Percentiles rank a stretch among this genome's conserved stretches.
Conservation (phyloP, 148 eudicot genomes). For the Bassia scoparia region DNA sequence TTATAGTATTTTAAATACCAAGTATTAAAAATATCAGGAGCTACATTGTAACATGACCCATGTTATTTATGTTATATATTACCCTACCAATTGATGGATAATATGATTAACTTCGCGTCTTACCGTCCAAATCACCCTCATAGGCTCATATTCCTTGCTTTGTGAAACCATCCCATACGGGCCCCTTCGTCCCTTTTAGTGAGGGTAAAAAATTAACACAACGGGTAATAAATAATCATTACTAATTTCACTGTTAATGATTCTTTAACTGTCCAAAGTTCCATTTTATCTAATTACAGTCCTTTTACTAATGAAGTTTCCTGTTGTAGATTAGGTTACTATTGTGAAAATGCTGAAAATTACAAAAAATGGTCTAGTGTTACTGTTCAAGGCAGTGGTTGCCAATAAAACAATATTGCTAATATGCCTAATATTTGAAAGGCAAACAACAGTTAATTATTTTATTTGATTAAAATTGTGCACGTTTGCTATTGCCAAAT, state of each 20-base stretch:
- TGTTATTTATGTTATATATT: neutral
- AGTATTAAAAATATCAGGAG: no score
- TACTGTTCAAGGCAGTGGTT: neutral
- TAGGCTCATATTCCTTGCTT: slow-evolving; percentile 8
- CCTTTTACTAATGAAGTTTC: neutral
- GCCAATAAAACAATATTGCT: neutral
- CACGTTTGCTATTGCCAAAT: slow-evolving; percentile 17
- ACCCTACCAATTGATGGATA: neutral
- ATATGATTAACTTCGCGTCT: neutral
- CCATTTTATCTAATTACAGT: neutral
- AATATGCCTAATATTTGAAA: slow-evolving; percentile 14
- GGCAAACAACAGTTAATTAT: slow-evolving; percentile 1
- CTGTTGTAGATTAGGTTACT: neutral
- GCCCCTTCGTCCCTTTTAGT: slow-evolving; percentile 1
- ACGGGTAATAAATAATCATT: neutral
- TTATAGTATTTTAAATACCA: no score
- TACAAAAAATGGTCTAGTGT: neutral
- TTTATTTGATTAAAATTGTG: neutral
- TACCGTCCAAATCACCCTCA: slow-evolving; percentile 7
- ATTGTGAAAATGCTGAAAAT: neutral
- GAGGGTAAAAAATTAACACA: neutral
- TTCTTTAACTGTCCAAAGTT: slow-evolving; percentile 3
- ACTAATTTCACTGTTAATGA: slow-evolving; percentile 15
- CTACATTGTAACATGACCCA: no score
- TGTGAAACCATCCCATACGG: neutral